Evolutionary conservation across 257 asterid species (phyloP).

Genomic region (Solanum sejunctum): DNA sequence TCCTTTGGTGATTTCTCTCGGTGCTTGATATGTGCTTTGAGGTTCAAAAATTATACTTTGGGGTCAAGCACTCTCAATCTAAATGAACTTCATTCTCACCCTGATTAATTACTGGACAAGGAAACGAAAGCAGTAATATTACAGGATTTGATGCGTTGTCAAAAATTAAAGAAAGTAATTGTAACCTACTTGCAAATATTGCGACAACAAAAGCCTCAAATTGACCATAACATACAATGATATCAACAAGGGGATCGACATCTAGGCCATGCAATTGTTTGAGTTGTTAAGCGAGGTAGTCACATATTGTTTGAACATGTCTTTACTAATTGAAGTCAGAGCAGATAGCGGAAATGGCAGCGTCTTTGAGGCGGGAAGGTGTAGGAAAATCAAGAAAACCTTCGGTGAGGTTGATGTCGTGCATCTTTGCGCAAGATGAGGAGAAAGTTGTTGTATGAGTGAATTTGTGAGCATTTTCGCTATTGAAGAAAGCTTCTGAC

Average conservation of each 20-base stretch:
- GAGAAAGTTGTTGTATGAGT: constrained; percentile 60
- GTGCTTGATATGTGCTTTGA: no score
- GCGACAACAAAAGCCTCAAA: constrained; percentile 87
- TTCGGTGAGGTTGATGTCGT: constrained; percentile 79
- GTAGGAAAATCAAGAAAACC: constrained; percentile 92
- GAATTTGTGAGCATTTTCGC: constrained; percentile 52
- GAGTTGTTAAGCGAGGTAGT: constrained; percentile 42
- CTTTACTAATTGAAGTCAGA: constrained; percentile 92
- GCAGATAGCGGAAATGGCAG: constrained; percentile 69
- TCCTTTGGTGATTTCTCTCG: no score
- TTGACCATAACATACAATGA: constrained; percentile 78
- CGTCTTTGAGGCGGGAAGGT: constrained; percentile 41
- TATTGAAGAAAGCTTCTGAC: constrained; percentile 46
- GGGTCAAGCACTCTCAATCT: no score
- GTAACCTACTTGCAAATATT: constrained; percentile 52
- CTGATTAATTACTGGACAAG: constrained; percentile 49
- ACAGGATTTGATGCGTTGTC: background rate
- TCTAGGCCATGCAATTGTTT: constrained; percentile 48
- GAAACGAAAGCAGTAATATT: background rate
- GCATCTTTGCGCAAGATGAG: constrained; percentile 54
- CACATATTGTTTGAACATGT: constrained; percentile 78
- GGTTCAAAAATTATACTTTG: no score
- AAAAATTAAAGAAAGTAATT: background rate
- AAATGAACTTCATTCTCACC: constrained; percentile 60
- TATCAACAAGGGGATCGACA: constrained; percentile 50